These are phyloP conservation scores for Candida labiduridarum DNA, from an alignment of 1,139 yeast species.

Conservation along the genomic window DNA sequence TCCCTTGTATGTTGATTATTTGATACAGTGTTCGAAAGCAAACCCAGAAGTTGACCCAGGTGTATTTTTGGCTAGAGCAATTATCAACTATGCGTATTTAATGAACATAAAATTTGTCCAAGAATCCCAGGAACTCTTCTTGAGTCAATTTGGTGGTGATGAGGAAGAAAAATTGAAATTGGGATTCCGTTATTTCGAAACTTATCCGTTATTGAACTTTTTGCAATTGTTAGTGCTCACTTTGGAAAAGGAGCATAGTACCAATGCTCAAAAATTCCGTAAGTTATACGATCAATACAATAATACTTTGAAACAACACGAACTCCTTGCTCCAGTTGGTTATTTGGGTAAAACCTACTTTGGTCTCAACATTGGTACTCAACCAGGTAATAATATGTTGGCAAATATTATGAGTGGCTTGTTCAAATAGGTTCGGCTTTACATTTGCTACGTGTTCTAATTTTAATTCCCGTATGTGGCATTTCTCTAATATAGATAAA, in stretches of 20 bases:
- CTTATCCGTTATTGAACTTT: constrained; percentile 57
- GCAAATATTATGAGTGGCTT: constrained; percentile 88
- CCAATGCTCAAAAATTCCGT: constrained; percentile 45
- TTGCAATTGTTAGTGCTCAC: constrained; percentile 68
- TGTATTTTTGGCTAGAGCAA: constrained; percentile 59
- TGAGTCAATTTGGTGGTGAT: constrained; percentile 24
- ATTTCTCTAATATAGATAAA: not conserved
- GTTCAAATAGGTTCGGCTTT: constrained; percentile 36
- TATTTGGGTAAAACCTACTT: constrained; percentile 50
- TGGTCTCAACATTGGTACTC: constrained; percentile 49
- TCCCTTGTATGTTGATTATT: constrained; percentile 51
- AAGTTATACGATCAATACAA: constrained; percentile 51
- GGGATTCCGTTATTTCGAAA: constrained; percentile 25
- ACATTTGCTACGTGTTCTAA: too few relatives aligned
- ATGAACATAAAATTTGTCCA: constrained; percentile 62
- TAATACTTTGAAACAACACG: constrained; percentile 29
- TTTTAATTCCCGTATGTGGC: too few relatives aligned
- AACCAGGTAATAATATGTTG: constrained; percentile 65
- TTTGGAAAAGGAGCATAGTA: constrained; percentile 58
- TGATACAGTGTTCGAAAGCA: constrained; percentile 44
- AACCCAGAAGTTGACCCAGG: constrained; percentile 46
- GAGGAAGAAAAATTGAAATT: constrained; percentile 9
- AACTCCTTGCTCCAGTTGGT: constrained; percentile 46
- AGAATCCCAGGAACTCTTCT: constrained; percentile 44
- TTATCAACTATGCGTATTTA: constrained; percentile 68